Percentiles rank a stretch among this genome's conserved stretches.
phyloP scores from a whole-genome alignment of 2,329 filamentous ascomycete species.

The Aspergillus luchuensis region DNA sequence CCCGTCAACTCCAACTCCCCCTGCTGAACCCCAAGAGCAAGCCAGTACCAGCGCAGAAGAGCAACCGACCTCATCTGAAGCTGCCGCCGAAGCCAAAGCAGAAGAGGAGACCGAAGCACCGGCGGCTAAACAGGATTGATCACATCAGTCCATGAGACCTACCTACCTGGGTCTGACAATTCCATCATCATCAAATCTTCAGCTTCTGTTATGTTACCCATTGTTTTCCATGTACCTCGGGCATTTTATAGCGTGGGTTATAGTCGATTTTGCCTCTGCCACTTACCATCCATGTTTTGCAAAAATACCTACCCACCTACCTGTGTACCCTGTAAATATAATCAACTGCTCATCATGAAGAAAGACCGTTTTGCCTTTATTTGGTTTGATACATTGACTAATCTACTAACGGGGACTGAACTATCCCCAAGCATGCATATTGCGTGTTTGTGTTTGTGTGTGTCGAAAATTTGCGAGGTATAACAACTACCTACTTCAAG shows the following conservation, averaged over 20 bases:
- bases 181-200: neutral
- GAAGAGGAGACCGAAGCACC: neutral
- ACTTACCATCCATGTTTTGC: neutral
- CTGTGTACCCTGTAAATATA: too few species aligned
- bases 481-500: too few species aligned
- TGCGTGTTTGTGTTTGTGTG: too few species aligned
- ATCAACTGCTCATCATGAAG: too few species aligned
- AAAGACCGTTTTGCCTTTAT: too few species aligned
- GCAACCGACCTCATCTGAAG: neutral
- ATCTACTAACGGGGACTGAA: too few species aligned
- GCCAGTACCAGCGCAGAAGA: neutral
- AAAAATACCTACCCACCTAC: neutral
- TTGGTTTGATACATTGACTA: too few species aligned
- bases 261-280: neutral
- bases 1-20: neutral
- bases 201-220: too few species aligned
- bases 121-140: neutral
- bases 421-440: too few species aligned
- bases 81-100: neutral
- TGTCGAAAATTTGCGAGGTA: too few species aligned
- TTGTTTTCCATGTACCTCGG: slow-evolving; percentile 8
- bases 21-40: slow-evolving; percentile 3
- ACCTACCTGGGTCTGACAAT: neutral
- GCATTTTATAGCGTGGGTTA: slow-evolving; percentile 22
- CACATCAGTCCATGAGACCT: neutral